Conservation (phyloP, 192 early-diverging fungal genomes). For the Backusella luteola region DNA sequence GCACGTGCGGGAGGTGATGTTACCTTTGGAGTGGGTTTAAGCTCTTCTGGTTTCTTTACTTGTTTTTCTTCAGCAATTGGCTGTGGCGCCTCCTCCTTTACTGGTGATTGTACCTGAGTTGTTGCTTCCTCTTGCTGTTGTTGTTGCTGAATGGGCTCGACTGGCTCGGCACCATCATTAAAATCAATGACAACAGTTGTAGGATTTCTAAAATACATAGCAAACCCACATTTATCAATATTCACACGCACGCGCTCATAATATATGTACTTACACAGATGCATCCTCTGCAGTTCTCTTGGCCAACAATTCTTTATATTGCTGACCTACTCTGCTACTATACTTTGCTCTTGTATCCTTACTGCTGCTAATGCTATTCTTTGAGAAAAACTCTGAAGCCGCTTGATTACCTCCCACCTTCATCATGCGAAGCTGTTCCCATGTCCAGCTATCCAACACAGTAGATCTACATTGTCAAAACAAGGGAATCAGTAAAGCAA, state of each 20-base stretch:
- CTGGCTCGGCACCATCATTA: background rate
- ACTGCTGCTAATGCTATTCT: slow-evolving; percentile 54
- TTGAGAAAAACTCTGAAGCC: slow-evolving; percentile 80
- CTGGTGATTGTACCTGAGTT: background rate
- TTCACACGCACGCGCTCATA: too few species aligned
- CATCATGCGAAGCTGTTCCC: slow-evolving; percentile 90
- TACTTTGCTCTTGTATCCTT: slow-evolving; percentile 90
- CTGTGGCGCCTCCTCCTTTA: background rate
- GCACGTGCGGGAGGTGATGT: slow-evolving; percentile 27
- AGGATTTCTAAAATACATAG: slow-evolving; percentile 19
- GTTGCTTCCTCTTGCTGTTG: background rate
- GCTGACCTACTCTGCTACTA: slow-evolving; percentile 63
- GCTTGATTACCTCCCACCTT: slow-evolving; percentile 90
- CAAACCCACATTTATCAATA: background rate
- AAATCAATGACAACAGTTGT: slow-evolving; percentile 24
- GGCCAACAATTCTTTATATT: slow-evolving; percentile 83
- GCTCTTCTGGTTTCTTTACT: background rate
- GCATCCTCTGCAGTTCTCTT: slow-evolving; percentile 74
- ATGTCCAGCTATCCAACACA: slow-evolving; percentile 86
- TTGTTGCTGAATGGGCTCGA: background rate
- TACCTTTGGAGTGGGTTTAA: slow-evolving; percentile 4
- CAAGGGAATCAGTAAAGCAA: background rate
- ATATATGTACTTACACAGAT: slow-evolving; percentile 15
- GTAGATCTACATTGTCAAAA: slow-evolving; percentile 60
- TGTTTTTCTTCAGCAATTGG: background rate